Conservation (phyloP, 768 basidiomycete genomes). For the Mycena rosella region DNA sequence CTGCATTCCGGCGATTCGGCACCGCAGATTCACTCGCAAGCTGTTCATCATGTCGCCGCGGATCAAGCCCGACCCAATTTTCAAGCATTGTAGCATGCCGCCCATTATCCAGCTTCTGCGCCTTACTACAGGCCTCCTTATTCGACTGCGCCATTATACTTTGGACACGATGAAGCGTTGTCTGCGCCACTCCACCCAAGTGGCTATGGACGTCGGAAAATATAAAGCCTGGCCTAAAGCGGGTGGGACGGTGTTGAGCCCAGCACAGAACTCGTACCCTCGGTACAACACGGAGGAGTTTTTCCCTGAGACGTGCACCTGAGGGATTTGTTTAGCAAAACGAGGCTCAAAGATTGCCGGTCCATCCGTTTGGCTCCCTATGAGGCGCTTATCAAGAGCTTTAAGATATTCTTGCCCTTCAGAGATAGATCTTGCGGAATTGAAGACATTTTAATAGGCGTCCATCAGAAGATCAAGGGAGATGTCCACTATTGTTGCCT, state of each 20-base stretch:
- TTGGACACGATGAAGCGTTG: conserved; percentile 77
- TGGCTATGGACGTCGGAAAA: conserved; percentile 98
- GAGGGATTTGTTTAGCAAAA: background rate
- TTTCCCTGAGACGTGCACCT: conserved; percentile 97
- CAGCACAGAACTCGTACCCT: conserved; percentile 94
- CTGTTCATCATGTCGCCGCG: too few relatives aligned
- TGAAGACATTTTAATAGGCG: conserved; percentile 83
- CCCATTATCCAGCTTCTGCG: too few relatives aligned
- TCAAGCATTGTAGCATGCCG: too few relatives aligned
- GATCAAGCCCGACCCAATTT: too few relatives aligned
- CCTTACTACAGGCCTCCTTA: too few relatives aligned
- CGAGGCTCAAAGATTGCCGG: too few relatives aligned
- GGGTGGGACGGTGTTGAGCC: too few relatives aligned
- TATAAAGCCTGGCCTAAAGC: conserved; percentile 92
- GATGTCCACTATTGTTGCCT: conserved; percentile 90
- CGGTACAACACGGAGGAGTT: conserved; percentile 94
- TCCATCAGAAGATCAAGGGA: conserved; percentile 95
- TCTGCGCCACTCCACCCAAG: conserved; percentile 98
- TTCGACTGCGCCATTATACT: too few relatives aligned
- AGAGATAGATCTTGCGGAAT: conserved; percentile 94
- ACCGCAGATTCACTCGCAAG: too few relatives aligned
- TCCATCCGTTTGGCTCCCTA: too few relatives aligned
- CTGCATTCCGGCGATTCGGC: too few relatives aligned
- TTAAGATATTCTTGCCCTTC: conserved; percentile 90
- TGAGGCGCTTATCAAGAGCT: conserved; percentile 93